These are phyloP conservation scores for Epicoccum nigrum DNA, from an alignment of 2,329 filamentous ascomycete genomes.

Conservation along the genomic window DNA sequence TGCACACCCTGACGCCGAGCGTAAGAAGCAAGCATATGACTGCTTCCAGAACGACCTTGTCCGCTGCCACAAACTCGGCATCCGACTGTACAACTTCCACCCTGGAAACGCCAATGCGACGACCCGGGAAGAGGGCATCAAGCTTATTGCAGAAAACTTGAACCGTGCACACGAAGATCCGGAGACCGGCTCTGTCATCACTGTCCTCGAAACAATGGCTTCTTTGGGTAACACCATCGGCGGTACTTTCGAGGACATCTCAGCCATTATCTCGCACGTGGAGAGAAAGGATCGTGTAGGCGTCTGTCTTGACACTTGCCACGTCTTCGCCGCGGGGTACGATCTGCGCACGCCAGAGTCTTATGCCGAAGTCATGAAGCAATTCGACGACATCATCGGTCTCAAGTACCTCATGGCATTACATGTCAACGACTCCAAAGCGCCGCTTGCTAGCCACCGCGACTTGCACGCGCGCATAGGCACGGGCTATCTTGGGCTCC, in stretches of 20 bases:
- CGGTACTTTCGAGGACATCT: conserved; percentile 81
- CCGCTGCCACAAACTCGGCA: conserved; percentile 84
- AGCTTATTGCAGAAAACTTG: conserved; percentile 78
- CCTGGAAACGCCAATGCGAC: conserved; percentile 79
- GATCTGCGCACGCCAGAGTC: conserved; percentile 78
- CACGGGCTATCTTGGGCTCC: conserved; percentile 87
- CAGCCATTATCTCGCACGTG: conserved; percentile 80
- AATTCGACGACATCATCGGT: conserved; percentile 81
- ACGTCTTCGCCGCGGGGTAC: conserved; percentile 92
- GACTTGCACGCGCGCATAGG: conserved; percentile 97
- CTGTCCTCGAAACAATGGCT: conserved; percentile 95
- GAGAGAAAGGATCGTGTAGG: conserved; percentile 84
- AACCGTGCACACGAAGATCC: conserved; percentile 78
- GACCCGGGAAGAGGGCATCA: conserved; percentile 71
- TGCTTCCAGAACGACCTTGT: conserved; percentile 87
- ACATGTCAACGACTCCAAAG: conserved; percentile 95
- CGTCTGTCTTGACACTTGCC: conserved; percentile 96
- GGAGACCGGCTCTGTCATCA: conserved; percentile 72
- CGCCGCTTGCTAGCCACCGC: conserved; percentile 78
- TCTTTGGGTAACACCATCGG: conserved; percentile 84
- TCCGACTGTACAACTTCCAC: conserved; percentile 96
- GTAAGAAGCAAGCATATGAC: conserved; percentile 83
- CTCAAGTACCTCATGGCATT: conserved; percentile 80
- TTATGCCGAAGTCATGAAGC: conserved; percentile 73
- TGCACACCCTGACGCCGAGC: conserved; percentile 78